Percentiles rank a stretch among this genome's conserved stretches.
Conservation (phyloP, 192 early-diverging fungal species). For the Chytriomyces sp. region DNA sequence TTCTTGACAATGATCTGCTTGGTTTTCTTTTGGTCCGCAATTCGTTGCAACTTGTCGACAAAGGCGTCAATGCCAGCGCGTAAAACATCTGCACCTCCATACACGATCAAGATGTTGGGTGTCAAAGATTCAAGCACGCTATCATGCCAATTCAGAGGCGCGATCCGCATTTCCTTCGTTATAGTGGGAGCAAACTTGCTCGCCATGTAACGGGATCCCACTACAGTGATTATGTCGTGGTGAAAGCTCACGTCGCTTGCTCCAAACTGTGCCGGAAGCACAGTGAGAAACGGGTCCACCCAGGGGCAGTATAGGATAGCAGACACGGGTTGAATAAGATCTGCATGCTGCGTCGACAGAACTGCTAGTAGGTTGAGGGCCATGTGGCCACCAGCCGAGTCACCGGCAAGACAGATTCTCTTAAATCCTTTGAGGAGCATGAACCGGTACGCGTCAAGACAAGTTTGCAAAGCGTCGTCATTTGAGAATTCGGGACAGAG, state of each 20-base stretch:
- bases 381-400: constrained; percentile 15
- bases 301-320: constrained; percentile 9
- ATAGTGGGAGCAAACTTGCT: neutral
- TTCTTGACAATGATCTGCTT: neutral
- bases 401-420: constrained; percentile 8
- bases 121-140: neutral
- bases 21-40: neutral
- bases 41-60: constrained; percentile 1
- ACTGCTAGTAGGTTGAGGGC: constrained; percentile 7
- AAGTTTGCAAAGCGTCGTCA: neutral
- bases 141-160: neutral
- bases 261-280: constrained; percentile 18
- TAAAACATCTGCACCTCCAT: constrained; percentile 20
- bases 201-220: neutral
- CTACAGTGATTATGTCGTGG: constrained; percentile 1
- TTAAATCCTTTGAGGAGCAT: neutral
- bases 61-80: constrained; percentile 14
- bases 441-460: constrained; percentile 1
- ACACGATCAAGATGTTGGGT: constrained; percentile 17
- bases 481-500: constrained; percentile 12
- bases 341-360: neutral
- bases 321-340: constrained; percentile 15
- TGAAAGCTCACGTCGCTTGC: neutral
- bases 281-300: constrained; percentile 3
- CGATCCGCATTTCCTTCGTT: neutral